phyloP scores from a whole-genome alignment of 176 grass and related monocot genomes.

The Neostapfia colusana region DNA sequence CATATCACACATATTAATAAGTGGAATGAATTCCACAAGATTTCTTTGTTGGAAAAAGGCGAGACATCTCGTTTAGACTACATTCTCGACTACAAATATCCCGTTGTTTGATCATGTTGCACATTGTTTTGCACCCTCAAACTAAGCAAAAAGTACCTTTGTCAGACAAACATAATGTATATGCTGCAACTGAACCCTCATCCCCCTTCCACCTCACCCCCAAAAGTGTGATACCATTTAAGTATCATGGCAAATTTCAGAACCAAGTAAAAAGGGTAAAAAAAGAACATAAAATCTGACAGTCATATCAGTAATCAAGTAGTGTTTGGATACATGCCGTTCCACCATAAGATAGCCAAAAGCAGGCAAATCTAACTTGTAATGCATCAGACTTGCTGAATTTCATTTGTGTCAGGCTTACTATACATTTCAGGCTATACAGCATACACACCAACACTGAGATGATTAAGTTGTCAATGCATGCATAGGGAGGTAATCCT shows the following conservation, averaged over 20 bases:
- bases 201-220: background rate
- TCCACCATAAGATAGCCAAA: slow-evolving; percentile 17
- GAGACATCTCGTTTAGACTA: background rate
- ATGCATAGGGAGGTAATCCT: slow-evolving; percentile 15
- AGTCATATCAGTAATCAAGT: background rate
- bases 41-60: background rate
- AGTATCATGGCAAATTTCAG: background rate
- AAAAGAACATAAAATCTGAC: background rate
- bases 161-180: background rate
- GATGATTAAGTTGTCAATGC: background rate
- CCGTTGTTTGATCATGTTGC: background rate
- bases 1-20: background rate
- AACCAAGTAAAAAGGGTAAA: slow-evolving; percentile 2
- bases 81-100: background rate
- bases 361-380: slow-evolving; percentile 20
- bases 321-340: background rate
- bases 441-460: background rate
- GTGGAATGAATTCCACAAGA: background rate
- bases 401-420: background rate
- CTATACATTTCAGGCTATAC: background rate
- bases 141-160: background rate
- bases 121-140: background rate
- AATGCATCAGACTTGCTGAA: background rate
- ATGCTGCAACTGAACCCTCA: background rate
- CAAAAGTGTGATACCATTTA: background rate